These are phyloP conservation scores for Hawksworthiomyces lignivorus DNA, from an alignment of 2,329 filamentous ascomycete species.

Conservation along the genomic window DNA sequence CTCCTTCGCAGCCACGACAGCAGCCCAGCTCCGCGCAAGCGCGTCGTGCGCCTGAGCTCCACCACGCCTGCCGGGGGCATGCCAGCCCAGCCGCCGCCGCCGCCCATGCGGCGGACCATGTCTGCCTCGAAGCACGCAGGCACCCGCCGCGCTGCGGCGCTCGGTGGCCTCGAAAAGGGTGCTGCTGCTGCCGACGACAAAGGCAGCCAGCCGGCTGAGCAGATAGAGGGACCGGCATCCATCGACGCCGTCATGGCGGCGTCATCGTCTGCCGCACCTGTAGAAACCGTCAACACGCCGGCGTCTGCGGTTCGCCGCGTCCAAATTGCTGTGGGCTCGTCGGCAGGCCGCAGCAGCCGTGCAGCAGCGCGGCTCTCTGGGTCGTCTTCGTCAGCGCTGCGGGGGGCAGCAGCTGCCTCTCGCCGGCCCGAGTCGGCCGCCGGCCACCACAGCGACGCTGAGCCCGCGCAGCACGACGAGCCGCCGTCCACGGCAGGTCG, in stretches of 20 bases:
- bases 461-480: conserved; percentile 40
- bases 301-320: conserved; percentile 44
- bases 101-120: conserved; percentile 44
- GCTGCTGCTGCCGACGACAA: no score
- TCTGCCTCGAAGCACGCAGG: conserved; percentile 26
- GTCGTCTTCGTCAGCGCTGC: conserved; percentile 29
- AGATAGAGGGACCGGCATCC: background rate
- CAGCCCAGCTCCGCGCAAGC: conserved; percentile 45
- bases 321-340: conserved; percentile 46
- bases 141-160: conserved; percentile 11
- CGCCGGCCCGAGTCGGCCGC: conserved; percentile 3
- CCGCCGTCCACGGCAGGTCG: conserved; percentile 43
- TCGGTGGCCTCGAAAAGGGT: conserved; percentile 12
- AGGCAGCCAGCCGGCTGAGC: background rate
- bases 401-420: no score
- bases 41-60: conserved; percentile 48
- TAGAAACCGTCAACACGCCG: conserved; percentile 43
- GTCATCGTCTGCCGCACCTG: conserved; percentile 10
- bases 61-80: conserved; percentile 24
- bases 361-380: conserved; percentile 23
- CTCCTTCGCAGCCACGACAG: conserved; percentile 35
- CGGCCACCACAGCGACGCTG: conserved; percentile 36
- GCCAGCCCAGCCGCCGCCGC: conserved; percentile 27
- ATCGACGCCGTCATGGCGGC: conserved; percentile 3
- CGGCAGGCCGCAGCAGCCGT: conserved; percentile 28